Percentiles rank a stretch among this genome's conserved stretches.
Conservation (phyloP, 1,284 basidiomycete species). For the Puccinia polysora region DNA sequence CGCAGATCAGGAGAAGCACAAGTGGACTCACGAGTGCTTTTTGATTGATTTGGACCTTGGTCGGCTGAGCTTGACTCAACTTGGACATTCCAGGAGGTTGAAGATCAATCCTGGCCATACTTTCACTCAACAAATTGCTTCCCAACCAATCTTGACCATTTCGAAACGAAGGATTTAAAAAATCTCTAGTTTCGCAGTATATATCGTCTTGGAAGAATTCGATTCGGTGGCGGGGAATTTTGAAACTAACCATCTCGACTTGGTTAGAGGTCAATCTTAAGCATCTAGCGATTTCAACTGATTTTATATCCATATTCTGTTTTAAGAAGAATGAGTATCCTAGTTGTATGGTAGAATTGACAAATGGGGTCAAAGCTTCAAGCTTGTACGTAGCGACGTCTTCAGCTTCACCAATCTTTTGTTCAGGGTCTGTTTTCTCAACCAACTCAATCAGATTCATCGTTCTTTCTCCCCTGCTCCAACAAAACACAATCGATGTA, state of each 20-base stretch:
- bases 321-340: constrained; percentile 55
- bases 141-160: constrained; percentile 28
- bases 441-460: constrained; percentile 55
- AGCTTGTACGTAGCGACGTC: constrained; percentile 49
- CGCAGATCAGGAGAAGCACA: not conserved
- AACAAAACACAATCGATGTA: constrained; percentile 55
- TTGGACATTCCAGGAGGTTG: constrained; percentile 54
- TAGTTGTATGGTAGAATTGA: constrained; percentile 51
- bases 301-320: constrained; percentile 53
- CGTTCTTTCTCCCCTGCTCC: constrained; percentile 56
- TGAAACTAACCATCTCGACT: constrained; percentile 59
- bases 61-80: constrained; percentile 48
- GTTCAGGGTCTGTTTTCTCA: constrained; percentile 44
- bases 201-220: constrained; percentile 59
- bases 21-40: constrained; percentile 8
- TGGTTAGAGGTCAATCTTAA: constrained; percentile 77
- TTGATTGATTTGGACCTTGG: constrained; percentile 17
- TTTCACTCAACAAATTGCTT: constrained; percentile 46
- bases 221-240: constrained; percentile 55
- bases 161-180: constrained; percentile 47
- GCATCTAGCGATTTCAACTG: constrained; percentile 68
- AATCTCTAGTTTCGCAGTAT: constrained; percentile 53
- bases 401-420: constrained; percentile 40
- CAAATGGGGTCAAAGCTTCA: constrained; percentile 48
- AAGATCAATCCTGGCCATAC: constrained; percentile 51